Base-by-base conservation (phyloP, 1,284 basidiomycete species). In the Mycosarcoma maydis region DNA sequence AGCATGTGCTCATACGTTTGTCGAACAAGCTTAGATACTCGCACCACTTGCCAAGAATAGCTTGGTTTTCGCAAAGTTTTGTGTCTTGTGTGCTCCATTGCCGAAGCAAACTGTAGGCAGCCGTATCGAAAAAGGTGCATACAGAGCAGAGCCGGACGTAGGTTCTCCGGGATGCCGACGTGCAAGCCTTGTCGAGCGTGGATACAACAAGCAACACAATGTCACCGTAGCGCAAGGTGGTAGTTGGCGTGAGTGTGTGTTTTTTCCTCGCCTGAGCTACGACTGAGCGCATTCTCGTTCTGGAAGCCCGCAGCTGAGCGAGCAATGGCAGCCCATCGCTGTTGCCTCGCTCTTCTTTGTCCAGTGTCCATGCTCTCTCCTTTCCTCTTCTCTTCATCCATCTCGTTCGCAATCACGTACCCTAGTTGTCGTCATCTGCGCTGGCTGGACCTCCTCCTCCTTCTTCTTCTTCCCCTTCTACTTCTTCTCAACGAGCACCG, bases 401-500 rank as follows among this genome's bases (percentile, higher is more conserved):
- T 40, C 27, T 30, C 34, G 7, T 29, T 30, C 20, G 14, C 42
- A 23, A 61, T 38, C 58, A 38, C 39, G 19, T 22, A 29, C 16
- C 19, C 14, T 17, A 43, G 19, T 34, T 14, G 23, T 27, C 45
- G 39, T 48, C 48, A 39, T 43, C 49, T 47, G 44, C 39, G 43
- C 34, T 36, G 44, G 46, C 39, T 45, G 52, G 48, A 19, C 45
- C 40, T 40, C 24, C 33, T 24, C 22, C 41, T 32, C 27, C 37
- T 30, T 27, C 39, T 38, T 34, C 27, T 16, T 14, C 29, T 20
- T n/a, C 32, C 14, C 42, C 38, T 52, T 55, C 51, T 29, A 30
- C 46, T 53, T 49, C 51, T 19, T 29, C 29, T n/a, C 16, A 11
- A 4, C 8, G 22, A 32, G 9, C 14, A 37, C 64, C 52, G 57